Evolutionary conservation across 768 basidiomycete genomes (phyloP).

Genomic region (Collybiopsis confluens): DNA sequence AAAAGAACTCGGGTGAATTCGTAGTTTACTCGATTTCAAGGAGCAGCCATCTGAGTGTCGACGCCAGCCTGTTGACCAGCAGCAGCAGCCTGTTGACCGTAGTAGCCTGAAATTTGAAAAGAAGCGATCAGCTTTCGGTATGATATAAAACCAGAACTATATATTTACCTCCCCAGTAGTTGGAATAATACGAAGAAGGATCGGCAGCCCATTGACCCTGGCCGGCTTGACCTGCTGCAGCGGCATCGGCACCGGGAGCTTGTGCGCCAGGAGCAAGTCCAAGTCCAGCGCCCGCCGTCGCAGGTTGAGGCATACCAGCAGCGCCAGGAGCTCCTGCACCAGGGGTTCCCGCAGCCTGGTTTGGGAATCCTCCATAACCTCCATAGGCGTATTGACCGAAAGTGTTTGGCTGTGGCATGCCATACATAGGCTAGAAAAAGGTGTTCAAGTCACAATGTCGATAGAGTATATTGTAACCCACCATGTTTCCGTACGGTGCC

Average conservation of each 20-base stretch:
- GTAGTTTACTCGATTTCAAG: conserved; percentile 24
- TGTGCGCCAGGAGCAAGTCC: conserved; percentile 52
- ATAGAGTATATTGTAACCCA: conserved; percentile 29
- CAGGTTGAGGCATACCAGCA: conserved; percentile 56
- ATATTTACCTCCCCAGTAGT: conserved; percentile 78
- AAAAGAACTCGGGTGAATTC: conserved; percentile 15
- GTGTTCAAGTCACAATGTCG: not conserved
- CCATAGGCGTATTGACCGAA: conserved; percentile 81
- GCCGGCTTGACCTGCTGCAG: conserved; percentile 49
- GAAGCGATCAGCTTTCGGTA: conserved; percentile 8
- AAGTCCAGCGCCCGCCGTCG: conserved; percentile 51
- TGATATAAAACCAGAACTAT: not conserved
- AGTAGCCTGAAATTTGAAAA: conserved; percentile 68
- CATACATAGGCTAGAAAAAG: conserved; percentile 79
- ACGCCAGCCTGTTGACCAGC: conserved; percentile 54
- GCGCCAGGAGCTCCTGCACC: conserved; percentile 47
- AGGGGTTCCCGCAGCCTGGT: conserved; percentile 45
- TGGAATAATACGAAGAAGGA: conserved; percentile 71
- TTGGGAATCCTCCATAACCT: conserved; percentile 69
- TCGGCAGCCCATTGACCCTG: conserved; percentile 80
- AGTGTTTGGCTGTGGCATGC: conserved; percentile 77
- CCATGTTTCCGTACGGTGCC: conserved; percentile 78
- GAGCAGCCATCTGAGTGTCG: conserved; percentile 51
- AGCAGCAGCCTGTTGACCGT: conserved; percentile 67
- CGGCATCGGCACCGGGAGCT: conserved; percentile 52